Base-by-base conservation (phyloP, 176 grass and related monocot genomes). In the Eragrostis curvula region DNA sequence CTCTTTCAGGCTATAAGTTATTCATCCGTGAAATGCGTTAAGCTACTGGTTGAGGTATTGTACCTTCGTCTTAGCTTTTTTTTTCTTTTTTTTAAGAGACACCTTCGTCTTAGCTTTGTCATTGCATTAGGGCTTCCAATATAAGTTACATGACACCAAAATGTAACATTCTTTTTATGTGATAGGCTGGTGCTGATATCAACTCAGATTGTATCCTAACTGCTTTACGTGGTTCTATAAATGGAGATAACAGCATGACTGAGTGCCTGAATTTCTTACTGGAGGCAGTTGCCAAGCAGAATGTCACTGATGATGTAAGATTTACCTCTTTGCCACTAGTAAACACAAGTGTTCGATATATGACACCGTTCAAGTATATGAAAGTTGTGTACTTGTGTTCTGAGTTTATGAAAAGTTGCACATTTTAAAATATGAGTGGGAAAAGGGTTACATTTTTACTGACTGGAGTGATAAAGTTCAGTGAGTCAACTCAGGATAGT, bases 21-120 rank as follows among this genome's bases (percentile, higher is more conserved):
- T 75, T 67, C 71, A 28, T 68, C 81, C 57, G 36, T 76, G 23
- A 12, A 84, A 75, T 84, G 81, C 21, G 61, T 68, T 36, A 84
- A 84, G 61, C 81, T 84, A 46, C 60, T 84, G 32, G 62, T 84
- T 84, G 48, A 84, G 71, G 81, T 73, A 82, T 36, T 72, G n/a
- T 25, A 50, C 56, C 3, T 60, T 53, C 46, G 0, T 40, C 62
- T 66, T 79, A 24, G 28, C 60, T 53, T 81, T 81, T 14, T 70
- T 55, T n/a, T 20, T 18, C 6, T 6, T 20, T 55, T 55, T 53
- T 55, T 55, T 55, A 55, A 17, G 18, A 20, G 18, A 56, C 39
- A 72, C 53, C 23, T n/a, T n/a, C n/a, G n/a, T n/a, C 32, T 36
- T 36, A 36, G 32, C 32, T 36, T 36, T 36, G 32, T 36, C 32